These are phyloP conservation scores for Vanrija humicola DNA, from an alignment of 1,284 basidiomycete species.

Conservation along the genomic window DNA sequence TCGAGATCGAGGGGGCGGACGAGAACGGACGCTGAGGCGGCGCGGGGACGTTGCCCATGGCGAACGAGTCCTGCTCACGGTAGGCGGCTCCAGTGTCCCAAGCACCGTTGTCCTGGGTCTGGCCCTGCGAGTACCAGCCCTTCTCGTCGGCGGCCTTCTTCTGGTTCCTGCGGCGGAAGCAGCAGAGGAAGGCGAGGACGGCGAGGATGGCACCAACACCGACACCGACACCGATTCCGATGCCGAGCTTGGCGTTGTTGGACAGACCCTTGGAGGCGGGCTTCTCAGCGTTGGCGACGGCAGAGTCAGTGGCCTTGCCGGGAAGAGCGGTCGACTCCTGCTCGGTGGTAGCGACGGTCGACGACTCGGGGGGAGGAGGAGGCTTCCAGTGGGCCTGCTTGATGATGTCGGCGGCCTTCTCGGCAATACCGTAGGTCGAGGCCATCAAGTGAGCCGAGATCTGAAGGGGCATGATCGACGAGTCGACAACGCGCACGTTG, in stretches of 20 bases:
- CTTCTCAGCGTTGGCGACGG: slow-evolving; percentile 19
- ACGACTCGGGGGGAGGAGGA: neutral
- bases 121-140: slow-evolving; percentile 27
- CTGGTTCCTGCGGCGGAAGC: slow-evolving; percentile 25
- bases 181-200: slow-evolving; percentile 31
- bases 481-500: slow-evolving; percentile 53
- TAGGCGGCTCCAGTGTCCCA: slow-evolving; percentile 28
- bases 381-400: slow-evolving; percentile 36
- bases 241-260: slow-evolving; percentile 35
- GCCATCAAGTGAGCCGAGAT: slow-evolving; percentile 49
- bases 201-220: slow-evolving; percentile 32
- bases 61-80: slow-evolving; percentile 26
- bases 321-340: slow-evolving; percentile 18
- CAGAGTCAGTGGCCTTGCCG: slow-evolving; percentile 29
- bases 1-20: slow-evolving; percentile 24
- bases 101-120: slow-evolving; percentile 12
- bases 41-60: slow-evolving; percentile 18
- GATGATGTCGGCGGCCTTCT: slow-evolving; percentile 63
- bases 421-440: slow-evolving; percentile 64
- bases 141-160: slow-evolving; percentile 22
- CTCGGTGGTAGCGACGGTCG: neutral
- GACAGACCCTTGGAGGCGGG: slow-evolving; percentile 11
- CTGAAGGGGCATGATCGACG: slow-evolving; percentile 51
- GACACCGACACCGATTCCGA: slow-evolving; percentile 39
- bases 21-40: slow-evolving; percentile 23